Evolutionary conservation across 208 protist species (phyloP).

Genomic region (Leishmania martiniquensis): DNA sequence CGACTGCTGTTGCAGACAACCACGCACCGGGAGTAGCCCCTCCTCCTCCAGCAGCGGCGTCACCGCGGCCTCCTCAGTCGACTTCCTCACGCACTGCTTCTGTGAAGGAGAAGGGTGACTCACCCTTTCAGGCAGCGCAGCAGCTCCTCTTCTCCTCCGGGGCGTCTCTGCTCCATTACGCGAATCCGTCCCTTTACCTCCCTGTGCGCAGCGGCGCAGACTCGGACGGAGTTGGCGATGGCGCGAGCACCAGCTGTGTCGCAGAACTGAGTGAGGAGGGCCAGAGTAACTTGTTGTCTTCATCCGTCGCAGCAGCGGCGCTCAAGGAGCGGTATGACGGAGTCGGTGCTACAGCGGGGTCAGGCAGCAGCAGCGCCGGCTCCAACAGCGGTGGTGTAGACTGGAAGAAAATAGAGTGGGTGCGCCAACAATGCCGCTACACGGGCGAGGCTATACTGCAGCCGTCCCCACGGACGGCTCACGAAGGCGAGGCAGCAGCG

Average conservation of each 20-base stretch:
- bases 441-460: constrained; percentile 19
- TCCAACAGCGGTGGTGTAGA: constrained; percentile 6
- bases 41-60: background rate
- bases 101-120: background rate
- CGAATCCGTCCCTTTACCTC: constrained; percentile 21
- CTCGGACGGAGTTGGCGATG: background rate
- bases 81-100: background rate
- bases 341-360: too few relatives aligned
- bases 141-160: constrained; percentile 27
- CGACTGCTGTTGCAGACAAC: background rate
- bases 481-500: background rate
- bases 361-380: constrained; percentile 2
- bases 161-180: constrained; percentile 19
- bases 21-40: background rate
- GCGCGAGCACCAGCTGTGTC: background rate
- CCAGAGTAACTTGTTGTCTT: constrained; percentile 23
- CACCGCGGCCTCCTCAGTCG: background rate
- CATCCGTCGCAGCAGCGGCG: constrained; percentile 2
- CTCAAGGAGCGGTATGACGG: constrained; percentile 25
- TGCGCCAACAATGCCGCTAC: constrained; percentile 37
- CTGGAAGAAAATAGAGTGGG: constrained; percentile 30
- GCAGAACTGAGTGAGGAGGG: constrained; percentile 20
- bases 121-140: constrained; percentile 24
- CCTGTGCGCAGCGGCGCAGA: constrained; percentile 9
- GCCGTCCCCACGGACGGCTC: background rate